These are phyloP conservation scores for Camellia sinensis DNA, from an alignment of 148 eudicot species.

Conservation along the genomic window DNA sequence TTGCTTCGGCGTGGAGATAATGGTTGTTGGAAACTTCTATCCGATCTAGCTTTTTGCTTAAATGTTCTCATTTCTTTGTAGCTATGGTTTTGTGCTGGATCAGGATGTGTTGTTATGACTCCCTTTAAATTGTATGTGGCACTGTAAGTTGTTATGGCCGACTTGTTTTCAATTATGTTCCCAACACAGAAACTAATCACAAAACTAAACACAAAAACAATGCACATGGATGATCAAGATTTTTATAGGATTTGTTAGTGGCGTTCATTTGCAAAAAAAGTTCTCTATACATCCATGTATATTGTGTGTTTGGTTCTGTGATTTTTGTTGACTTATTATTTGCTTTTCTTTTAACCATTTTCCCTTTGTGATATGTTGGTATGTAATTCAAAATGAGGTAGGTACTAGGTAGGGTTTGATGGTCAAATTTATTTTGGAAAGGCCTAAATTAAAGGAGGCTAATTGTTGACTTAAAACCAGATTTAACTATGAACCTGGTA, in stretches of 20 bases:
- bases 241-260: too few relatives aligned
- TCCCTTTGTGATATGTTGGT: background rate
- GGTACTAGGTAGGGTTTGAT: background rate
- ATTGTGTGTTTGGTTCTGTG: background rate
- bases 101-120: background rate
- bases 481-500: background rate
- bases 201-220: too few relatives aligned
- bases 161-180: too few relatives aligned
- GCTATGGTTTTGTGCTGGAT: background rate
- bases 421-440: background rate
- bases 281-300: too few relatives aligned
- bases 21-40: background rate
- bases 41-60: background rate
- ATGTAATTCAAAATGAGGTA: background rate
- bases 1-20: constrained; percentile 81
- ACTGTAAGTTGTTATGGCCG: background rate
- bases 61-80: background rate
- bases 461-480: background rate
- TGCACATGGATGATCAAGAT: too few relatives aligned
- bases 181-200: too few relatives aligned
- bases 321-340: background rate
- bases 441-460: background rate
- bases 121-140: background rate
- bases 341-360: background rate
- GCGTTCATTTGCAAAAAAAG: too few relatives aligned